Evolutionary conservation across 2,329 filamentous ascomycete species (phyloP), one percentile per base, ranked within the genome.

Genomic region (Fusarium pseudocircinatum): DNA sequence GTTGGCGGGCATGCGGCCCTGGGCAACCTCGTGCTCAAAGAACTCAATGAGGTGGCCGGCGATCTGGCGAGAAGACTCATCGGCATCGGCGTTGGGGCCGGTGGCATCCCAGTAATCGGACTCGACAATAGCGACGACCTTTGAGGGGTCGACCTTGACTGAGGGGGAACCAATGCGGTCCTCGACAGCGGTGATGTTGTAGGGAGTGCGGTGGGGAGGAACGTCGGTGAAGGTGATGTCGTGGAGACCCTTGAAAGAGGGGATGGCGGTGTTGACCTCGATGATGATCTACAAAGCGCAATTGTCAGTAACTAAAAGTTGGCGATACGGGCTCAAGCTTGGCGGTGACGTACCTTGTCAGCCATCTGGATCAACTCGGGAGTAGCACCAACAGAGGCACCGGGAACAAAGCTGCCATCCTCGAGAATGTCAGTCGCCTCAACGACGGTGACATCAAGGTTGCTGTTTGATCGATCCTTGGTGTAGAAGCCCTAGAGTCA

Each of bases 191-290:
- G 94, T 96, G 82, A 97, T 91, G 32, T 96, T 86, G 83, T 96
- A 96, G 4, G 94, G 94, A 85, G 96, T 97, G 75, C 94, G 88
- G 74, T 87, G 84, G 5, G 94, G 94, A 24, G 94, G 94, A 16
- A 95, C 85, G 75, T 96, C 93, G n/a, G 92, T 94, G 88, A 95
- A 92, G 70, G 93, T 95, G 81, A 97, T 97, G 79, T 97, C 95
- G 86, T 97, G 94, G 24, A 97, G 88, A 59, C 94, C 95, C 81
- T 96, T 92, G 79, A 97, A 95, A 47, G 90, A 94, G 10, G 94
- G 94, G 57, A 93, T 89, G 3, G 94, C 86, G 1, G 95, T 97
- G 86, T 97, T 97, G 83, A 97, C 93, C 85, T 97, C 94, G 79
- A 97, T 94, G 79, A 97, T 94, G 83, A 97, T 90, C 88, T 87